phyloP scores from a whole-genome alignment of 2,329 filamentous ascomycete genomes.

The Salinomyces thailandicus region DNA sequence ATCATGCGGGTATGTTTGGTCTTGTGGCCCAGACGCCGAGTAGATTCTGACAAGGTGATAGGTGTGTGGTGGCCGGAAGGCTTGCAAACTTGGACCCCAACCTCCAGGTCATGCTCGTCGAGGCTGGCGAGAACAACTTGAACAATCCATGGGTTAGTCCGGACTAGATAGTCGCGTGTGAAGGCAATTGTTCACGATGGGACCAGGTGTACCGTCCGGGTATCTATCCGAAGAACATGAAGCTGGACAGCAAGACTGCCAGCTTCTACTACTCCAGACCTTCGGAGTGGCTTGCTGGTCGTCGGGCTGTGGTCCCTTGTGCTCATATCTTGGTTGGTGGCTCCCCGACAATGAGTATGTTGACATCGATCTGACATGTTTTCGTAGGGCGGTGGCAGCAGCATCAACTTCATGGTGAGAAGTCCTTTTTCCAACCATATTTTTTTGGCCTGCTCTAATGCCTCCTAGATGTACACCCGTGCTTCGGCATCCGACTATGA shows the following conservation, averaged over 20 bases:
- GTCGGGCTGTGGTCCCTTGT: slow-evolving; percentile 63
- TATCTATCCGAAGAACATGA: slow-evolving; percentile 68
- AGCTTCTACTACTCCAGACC: slow-evolving; percentile 71
- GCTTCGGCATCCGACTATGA: slow-evolving; percentile 65
- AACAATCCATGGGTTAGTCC: slow-evolving; percentile 65
- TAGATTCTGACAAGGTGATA: too few species aligned
- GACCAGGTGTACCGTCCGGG: slow-evolving; percentile 44
- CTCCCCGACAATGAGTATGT: neutral
- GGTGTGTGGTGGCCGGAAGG: slow-evolving; percentile 42
- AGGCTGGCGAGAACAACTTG: slow-evolving; percentile 61
- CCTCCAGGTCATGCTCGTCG: slow-evolving; percentile 59
- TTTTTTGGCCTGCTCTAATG: neutral
- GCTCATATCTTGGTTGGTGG: slow-evolving; percentile 49
- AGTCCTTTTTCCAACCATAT: neutral
- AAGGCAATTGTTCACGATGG: neutral
- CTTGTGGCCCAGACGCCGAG: too few species aligned
- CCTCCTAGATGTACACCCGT: slow-evolving; percentile 56
- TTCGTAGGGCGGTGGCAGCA: slow-evolving; percentile 35
- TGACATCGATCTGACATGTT: neutral
- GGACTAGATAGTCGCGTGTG: too few species aligned
- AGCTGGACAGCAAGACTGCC: slow-evolving; percentile 69
- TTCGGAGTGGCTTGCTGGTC: slow-evolving; percentile 60
- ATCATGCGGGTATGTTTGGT: slow-evolving; percentile 51
- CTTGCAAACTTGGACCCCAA: slow-evolving; percentile 67
- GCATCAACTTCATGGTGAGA: slow-evolving; percentile 66